Evolutionary conservation across 2,329 filamentous ascomycete species (phyloP).

Genomic region (Botrytis byssoidea): DNA sequence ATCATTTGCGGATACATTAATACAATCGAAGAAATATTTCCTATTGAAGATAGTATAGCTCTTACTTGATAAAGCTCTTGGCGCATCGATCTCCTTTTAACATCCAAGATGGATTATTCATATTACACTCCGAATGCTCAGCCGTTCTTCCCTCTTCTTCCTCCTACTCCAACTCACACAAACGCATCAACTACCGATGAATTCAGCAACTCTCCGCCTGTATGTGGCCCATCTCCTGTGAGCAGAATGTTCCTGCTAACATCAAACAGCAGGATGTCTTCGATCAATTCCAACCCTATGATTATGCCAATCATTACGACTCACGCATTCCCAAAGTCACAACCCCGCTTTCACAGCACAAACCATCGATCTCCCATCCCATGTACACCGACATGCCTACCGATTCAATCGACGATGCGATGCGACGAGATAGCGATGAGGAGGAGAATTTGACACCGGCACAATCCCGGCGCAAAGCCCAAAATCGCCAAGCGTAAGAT

Average conservation of each 20-base stretch:
- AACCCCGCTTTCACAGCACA: slow-evolving; percentile 36
- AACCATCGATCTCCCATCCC: slow-evolving; percentile 29
- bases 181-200: slow-evolving; percentile 44
- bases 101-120: slow-evolving; percentile 53
- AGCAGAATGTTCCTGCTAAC: background rate
- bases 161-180: slow-evolving; percentile 42
- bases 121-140: slow-evolving; percentile 48
- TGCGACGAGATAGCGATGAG: slow-evolving; percentile 40
- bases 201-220: slow-evolving; percentile 45
- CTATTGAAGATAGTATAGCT: background rate
- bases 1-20: background rate
- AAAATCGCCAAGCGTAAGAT: slow-evolving; percentile 70
- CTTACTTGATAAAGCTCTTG: background rate
- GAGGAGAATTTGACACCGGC: slow-evolving; percentile 56
- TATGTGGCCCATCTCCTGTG: slow-evolving; percentile 32
- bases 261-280: slow-evolving; percentile 38
- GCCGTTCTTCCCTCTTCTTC: slow-evolving; percentile 50
- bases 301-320: slow-evolving; percentile 33
- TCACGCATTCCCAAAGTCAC: slow-evolving; percentile 27
- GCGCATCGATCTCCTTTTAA: background rate
- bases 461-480: slow-evolving; percentile 63
- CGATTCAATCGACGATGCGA: slow-evolving; percentile 34
- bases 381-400: slow-evolving; percentile 33
- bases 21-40: background rate
- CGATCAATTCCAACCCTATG: slow-evolving; percentile 37